phyloP scores from a whole-genome alignment of 2,329 filamentous ascomycete genomes.

The Aureobasidium mangrovei region DNA sequence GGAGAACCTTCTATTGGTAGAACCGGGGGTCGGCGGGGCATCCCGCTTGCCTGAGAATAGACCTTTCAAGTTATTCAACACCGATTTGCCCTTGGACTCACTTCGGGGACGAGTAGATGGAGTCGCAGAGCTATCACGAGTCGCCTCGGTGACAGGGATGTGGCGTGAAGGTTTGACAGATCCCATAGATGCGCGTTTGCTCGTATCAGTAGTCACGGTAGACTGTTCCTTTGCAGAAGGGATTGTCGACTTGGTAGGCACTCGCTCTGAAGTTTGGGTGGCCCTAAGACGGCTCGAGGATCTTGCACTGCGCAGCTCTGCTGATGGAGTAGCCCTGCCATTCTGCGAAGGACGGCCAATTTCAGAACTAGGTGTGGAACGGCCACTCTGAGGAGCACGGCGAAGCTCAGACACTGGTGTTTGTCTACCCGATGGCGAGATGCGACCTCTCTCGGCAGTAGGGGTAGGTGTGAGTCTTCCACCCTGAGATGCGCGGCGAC shows the following conservation, averaged over 20 bases:
- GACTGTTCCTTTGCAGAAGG: not conserved
- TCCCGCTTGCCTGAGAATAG: slow-evolving; percentile 23
- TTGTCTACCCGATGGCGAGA: not conserved
- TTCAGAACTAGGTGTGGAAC: not conserved
- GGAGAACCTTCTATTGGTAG: slow-evolving; percentile 2
- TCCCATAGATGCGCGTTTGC: not conserved
- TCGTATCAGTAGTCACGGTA: not conserved
- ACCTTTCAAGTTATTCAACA: slow-evolving; percentile 24
- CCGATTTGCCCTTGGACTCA: slow-evolving; percentile 22
- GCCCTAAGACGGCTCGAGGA: not conserved
- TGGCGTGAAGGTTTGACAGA: not conserved
- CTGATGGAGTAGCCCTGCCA: not conserved
- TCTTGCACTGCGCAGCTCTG: not conserved
- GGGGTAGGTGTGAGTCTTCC: not conserved
- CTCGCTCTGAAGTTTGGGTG: not conserved
- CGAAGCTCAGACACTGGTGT: not conserved
- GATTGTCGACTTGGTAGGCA: not conserved
- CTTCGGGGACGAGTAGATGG: slow-evolving; percentile 16
- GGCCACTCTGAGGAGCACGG: not conserved
- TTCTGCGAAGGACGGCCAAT: not conserved
- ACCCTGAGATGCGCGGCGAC: not conserved
- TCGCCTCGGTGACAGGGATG: not conserved
- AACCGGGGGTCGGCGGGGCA: slow-evolving; percentile 8
- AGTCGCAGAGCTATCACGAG: not conserved
- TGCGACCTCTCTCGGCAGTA: not conserved